Evolutionary conservation across 148 eudicot genomes (phyloP), one percentile per base, ranked within the genome.

Genomic region (Tetragonia tetragonoides): DNA sequence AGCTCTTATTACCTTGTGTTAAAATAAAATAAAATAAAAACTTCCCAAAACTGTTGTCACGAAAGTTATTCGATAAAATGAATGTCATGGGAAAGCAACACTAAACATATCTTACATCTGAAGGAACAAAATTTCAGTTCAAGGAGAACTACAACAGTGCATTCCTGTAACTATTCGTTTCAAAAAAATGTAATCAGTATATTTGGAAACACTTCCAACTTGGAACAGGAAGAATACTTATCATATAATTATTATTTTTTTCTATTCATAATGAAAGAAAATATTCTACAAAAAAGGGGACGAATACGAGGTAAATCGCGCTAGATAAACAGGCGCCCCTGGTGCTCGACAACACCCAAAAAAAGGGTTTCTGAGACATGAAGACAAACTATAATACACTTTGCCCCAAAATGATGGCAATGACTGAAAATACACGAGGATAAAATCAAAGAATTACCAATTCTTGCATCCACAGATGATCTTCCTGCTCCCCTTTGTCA

Each of bases 311-410:
- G 70, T 49, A 59, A 44, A 46, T 15, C 12, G 37, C 75, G 49
- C 75, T 46, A 2, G 23, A 61, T 28, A 60, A 34, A 73, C 76
- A 34, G n/a, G 61, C 18, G 63, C 62, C 81, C 53, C 76, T 37
- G 10, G 44, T 59, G 38, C 46, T 60, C 76, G 63, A 46, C 60
- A 20, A 46, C 75, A 42, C 24, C 21, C 40, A 61, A 61, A 51
- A 38, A 71, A 23, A 63, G 71, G 18, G 5, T 54, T 69, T 57
- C 57, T 21, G 20, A n/a, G 44, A 66, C 66, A 42, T 28, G 57
- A 73, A 74, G 40, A 76, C 76, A 71, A 46, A 66, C 74, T 81
- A 72, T 77, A 77, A 77, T 77, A 73, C 80, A 81, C 24, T 81
- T 77, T 77, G 67, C 80, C 65, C 49, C 56, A 3, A 18, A 71